These are phyloP conservation scores for Leccinellum luteum DNA, from an alignment of 768 basidiomycete genomes.

Conservation along the genomic window DNA sequence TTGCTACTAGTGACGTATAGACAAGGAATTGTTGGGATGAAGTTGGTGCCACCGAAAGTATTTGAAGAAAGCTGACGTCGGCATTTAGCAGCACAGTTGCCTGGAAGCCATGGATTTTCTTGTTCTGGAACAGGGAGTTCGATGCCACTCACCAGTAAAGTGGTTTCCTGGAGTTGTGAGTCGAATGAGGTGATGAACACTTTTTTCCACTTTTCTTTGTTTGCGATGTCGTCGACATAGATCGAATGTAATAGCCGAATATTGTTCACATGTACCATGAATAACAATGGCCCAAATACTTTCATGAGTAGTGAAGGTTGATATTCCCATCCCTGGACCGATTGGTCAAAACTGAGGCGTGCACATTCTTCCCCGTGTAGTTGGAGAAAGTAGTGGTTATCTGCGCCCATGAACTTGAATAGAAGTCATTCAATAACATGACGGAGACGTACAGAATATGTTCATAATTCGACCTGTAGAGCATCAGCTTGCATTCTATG, in stretches of 20 bases:
- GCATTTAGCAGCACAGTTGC: conserved; percentile 57
- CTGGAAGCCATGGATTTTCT: conserved; percentile 27
- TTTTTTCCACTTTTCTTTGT: conserved; percentile 39
- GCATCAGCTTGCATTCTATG: neutral
- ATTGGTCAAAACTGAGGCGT: conserved; percentile 36
- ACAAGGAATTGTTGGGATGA: conserved; percentile 37
- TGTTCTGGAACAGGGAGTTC: neutral
- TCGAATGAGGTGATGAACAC: conserved; percentile 41
- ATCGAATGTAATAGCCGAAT: conserved; percentile 43
- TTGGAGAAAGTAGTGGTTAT: conserved; percentile 36
- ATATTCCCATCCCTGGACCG: conserved; percentile 26
- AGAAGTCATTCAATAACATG: neutral
- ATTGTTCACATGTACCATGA: conserved; percentile 49
- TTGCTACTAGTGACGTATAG: conserved; percentile 43
- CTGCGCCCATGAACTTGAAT: conserved; percentile 27
- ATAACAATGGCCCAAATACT: conserved; percentile 41
- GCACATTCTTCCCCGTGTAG: conserved; percentile 43
- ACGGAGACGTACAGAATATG: conserved; percentile 22
- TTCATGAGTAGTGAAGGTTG: conserved; percentile 38
- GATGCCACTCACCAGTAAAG: conserved; percentile 41
- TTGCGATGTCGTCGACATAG: conserved; percentile 46
- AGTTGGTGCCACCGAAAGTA: conserved; percentile 32
- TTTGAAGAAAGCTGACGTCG: conserved; percentile 58
- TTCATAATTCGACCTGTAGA: conserved; percentile 30
- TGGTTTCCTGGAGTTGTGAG: conserved; percentile 50